Evolutionary conservation across 2,329 filamentous ascomycete species (phyloP), one percentile per base, ranked within the genome.

Genomic region (Didymella sp.): DNA sequence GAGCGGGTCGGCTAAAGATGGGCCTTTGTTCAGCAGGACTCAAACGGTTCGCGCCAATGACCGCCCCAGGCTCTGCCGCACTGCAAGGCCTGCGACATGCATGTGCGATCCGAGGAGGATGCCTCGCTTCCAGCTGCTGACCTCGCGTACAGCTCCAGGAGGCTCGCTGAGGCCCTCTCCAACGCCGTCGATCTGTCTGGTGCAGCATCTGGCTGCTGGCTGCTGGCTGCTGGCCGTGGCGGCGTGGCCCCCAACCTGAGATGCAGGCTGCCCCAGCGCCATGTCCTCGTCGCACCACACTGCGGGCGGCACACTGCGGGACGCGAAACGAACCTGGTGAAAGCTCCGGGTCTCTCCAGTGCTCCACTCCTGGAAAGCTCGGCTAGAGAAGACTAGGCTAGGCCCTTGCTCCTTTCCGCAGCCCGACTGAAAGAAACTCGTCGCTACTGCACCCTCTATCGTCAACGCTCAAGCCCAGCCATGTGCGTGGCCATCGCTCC

Each of bases 111-210:
- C 41, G 38, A 55, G 52, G 27, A 56, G 45, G 46, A 45, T 40
- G 52, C 35, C 50, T 53, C 50, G 50, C 42, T 46, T 53, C 50
- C 33, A 53, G 44, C 51, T 55, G 51, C 51, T 50, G 33, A 31
- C 37, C 35, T 28, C 22, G 51, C 43, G 19, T 27, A 12, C 50
- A 17, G 50, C 50, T 21, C 19, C 35, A 30, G 40, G 17, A 38
- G 12, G 22, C 31, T 48, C 25, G 21, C 38, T 27, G 47, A 38
- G 9, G 35, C 35, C 12, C 30, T 41, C 19, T 42, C 37, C 47
- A 27, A 6, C 35, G 38, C 28, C 22, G 45, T 17, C 24, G 49
- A 35, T 22, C 8, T 28, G 7, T 21, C 43, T 35, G 43, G 35
- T 35, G 37, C 51, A 33, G 43, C 42, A 40, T 25, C 38, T 24